These are phyloP conservation scores for Pulveroboletus sp. DNA, from an alignment of 768 basidiomycete species.

Conservation along the genomic window DNA sequence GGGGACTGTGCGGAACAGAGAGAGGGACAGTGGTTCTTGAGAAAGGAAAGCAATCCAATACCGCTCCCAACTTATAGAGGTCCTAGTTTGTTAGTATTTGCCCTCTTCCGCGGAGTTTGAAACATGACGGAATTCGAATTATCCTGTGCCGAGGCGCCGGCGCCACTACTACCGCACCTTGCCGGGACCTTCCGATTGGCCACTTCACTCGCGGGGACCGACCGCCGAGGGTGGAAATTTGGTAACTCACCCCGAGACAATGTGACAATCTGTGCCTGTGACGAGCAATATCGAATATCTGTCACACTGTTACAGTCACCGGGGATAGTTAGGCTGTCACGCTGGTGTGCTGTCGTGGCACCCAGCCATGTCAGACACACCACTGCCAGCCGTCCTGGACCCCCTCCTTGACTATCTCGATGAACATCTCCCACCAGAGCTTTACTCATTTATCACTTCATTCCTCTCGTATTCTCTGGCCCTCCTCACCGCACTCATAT, in stretches of 20 bases:
- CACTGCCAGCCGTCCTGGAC: conserved; percentile 47
- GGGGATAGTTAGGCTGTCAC: conserved; percentile 11
- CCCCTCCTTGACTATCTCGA: conserved; percentile 51
- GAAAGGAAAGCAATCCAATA: conserved; percentile 19
- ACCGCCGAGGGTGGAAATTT: conserved; percentile 8
- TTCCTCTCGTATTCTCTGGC: conserved; percentile 50
- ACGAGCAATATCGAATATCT: conserved; percentile 9
- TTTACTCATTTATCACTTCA: conserved; percentile 48
- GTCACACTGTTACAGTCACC: conserved; percentile 14
- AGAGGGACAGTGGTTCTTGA: conserved; percentile 17
- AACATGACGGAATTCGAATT: conserved; percentile 15
- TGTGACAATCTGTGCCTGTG: conserved; percentile 15
- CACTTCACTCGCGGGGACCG: background rate
- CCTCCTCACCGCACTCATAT: conserved; percentile 44
- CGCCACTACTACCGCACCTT: conserved; percentile 1
- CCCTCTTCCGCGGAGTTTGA: conserved; percentile 19
- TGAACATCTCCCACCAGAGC: conserved; percentile 49
- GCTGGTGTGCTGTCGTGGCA: conserved; percentile 19
- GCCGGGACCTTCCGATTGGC: conserved; percentile 29
- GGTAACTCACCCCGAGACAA: conserved; percentile 1
- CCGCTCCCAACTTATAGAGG: conserved; percentile 32
- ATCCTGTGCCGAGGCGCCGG: conserved; percentile 14
- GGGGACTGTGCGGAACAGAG: conserved; percentile 2
- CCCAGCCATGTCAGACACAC: conserved; percentile 27
- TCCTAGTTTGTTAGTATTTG: conserved; percentile 26